Percentiles rank a stretch among this genome's conserved stretches.
These are phyloP conservation scores for Chlorella sp. DNA, from an alignment of 139 green algal species.

Conservation along the genomic window DNA sequence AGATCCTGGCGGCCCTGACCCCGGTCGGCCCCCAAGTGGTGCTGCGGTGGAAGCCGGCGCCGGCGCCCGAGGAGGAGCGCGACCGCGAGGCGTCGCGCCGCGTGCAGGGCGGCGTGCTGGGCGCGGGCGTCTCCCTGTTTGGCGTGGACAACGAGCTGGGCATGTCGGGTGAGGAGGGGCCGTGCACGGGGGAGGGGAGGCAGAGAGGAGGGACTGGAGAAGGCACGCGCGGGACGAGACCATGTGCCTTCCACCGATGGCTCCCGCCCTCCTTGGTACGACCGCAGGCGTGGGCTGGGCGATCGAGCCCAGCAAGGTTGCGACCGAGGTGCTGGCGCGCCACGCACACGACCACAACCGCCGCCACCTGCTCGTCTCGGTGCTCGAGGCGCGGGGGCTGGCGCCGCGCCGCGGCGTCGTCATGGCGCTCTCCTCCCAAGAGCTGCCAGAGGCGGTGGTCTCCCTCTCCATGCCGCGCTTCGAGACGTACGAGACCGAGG, in stretches of 20 bases:
- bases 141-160: constrained; percentile 22
- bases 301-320: constrained; percentile 32
- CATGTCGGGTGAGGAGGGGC: not conserved
- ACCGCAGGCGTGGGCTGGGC: constrained; percentile 20
- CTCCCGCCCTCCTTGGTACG: too few species aligned
- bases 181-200: not conserved
- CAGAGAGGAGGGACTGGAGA: not conserved
- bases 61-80: not conserved
- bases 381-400: constrained; percentile 54
- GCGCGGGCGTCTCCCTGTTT: constrained; percentile 27
- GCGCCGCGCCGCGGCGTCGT: constrained; percentile 52
- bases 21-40: constrained; percentile 40
- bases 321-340: constrained; percentile 38
- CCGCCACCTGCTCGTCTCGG: constrained; percentile 44
- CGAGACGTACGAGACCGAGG: constrained; percentile 6
- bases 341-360: constrained; percentile 47
- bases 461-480: constrained; percentile 25
- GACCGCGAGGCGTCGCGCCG: not conserved
- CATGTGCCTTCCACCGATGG: not conserved
- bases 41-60: not conserved
- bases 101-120: not conserved
- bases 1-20: constrained; percentile 72
- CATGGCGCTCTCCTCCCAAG: constrained; percentile 50
- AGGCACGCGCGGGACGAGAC: not conserved
- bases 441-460: constrained; percentile 58